Evolutionary conservation across 306 rosid genomes (phyloP), one percentile per base, ranked within the genome.

Genomic region (Albizia julibrissin): DNA sequence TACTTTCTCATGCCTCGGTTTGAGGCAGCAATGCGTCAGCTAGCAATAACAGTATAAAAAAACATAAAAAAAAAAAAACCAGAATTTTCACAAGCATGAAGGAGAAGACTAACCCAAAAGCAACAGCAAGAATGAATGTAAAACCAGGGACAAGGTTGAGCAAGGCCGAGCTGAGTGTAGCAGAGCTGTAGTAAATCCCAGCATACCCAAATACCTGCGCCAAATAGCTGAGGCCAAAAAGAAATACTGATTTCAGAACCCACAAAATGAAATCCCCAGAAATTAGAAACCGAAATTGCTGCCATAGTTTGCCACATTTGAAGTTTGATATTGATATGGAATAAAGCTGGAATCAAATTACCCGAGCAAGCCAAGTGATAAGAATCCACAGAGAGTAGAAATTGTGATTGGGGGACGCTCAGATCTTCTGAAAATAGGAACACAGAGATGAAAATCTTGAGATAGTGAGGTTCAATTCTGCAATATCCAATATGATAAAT

Each of bases 121-220:
- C 69, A 70, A 92, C 86, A 2, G 95, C 97, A 34, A 91, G 89
- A 21, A 92, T 12, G 90, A 87, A 92, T 50, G 97, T 89, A 76
- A 91, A 90, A 61, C 89, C 95, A 31, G 98, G 98, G 72, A 89
- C 33, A n/a, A 90, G 92, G 83, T 94, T 94, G 82, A 92, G 94
- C 88, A 94, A 81, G 74, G 94, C 89, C 0, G 98, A 87, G 59
- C 91, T 84, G 67, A 92, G 95, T 70, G 95, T 91, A 10, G 98
- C 89, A 52, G 95, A 88, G 85, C 95, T 89, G 59, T 85, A 94
- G 77, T 92, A 77, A 67, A 94, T 85, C 78, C 98, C 97, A 56
- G 93, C 91, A 71, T 92, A 90, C 52, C 95, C 91, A 84, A 87
- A 78, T 26, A 85, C 84, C 88, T 90, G 97, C 26, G 91, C 86